Base-by-base conservation (phyloP, 805 yeast genomes). In the Suhomyces vadensis region DNA sequence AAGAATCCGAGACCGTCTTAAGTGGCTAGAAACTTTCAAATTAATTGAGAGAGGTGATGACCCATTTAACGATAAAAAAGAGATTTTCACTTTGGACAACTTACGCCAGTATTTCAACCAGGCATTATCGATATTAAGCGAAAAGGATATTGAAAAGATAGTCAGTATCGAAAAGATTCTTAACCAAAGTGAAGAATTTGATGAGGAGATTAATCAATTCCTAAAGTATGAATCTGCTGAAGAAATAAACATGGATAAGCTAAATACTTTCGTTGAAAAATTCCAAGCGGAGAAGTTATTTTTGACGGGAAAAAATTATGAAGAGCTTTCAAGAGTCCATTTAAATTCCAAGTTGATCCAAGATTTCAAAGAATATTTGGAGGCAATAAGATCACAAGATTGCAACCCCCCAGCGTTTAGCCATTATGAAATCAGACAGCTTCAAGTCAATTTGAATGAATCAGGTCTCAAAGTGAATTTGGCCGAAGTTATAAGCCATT, bases 11-110 rank as follows among this genome's bases (percentile, higher is more conserved):
- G 66, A 64, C 43, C 50, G 66, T 10, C 42, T 65, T 39, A 51
- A 55, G 26, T 72, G 77, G 77, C 38, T 65, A 2, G 56, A 61
- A 11, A 52, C 52, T 2, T 66, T 49, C 42, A 55, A 63, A 5
- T 47, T 59, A n/a, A 65, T 71, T n/a, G 57, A 60, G 13, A 52
- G 57, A 9, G 77, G 77, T 2, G 70, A 65, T 3, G 74, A 71
- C 45, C 76, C 75, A 1, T 66, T 61, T 38, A 51, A 54, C 10
- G 71, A 67, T 33, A 65, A 58, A 42, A 68, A 67, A 31, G 66
- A 61, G 29, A 58, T 64, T 2, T 71, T 68, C 44, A 54, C 67
- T 3, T 49, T 72, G 17, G 49, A 46, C 1, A 60, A 71, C 39
- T 51, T 72, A 31, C 47, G 49, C 36, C 46, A 43, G 1, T 68